phyloP scores from a whole-genome alignment of 345 rosid genomes.

The Trapa incisa region DNA sequence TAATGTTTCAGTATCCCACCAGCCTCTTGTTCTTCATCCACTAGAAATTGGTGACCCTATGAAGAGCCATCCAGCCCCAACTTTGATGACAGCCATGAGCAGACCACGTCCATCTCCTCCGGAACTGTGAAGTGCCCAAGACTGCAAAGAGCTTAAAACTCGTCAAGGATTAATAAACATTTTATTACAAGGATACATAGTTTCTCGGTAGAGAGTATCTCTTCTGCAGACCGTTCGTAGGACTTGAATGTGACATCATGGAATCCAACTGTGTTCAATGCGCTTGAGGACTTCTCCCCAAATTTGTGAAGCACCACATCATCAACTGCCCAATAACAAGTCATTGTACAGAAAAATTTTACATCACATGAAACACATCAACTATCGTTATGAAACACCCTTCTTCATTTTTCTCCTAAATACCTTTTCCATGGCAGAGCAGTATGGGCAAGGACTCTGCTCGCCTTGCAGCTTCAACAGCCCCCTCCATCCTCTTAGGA shows the following conservation, averaged over 20 bases:
- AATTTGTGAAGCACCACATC: conserved; percentile 79
- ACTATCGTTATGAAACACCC: too few relatives aligned
- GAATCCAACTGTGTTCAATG: conserved; percentile 52
- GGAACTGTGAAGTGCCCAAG: conserved; percentile 91
- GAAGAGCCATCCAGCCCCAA: conserved; percentile 47
- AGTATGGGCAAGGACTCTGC: conserved; percentile 73
- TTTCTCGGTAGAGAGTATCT: background rate
- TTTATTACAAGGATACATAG: background rate
- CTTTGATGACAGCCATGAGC: conserved; percentile 60
- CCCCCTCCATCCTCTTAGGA: conserved; percentile 39
- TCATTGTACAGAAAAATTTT: background rate
- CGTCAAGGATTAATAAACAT: background rate
- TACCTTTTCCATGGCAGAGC: conserved; percentile 84
- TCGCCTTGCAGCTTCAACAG: conserved; percentile 41
- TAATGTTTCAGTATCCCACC: background rate
- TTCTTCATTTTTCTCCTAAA: background rate
- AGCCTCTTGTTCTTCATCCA: background rate
- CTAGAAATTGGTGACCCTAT: background rate
- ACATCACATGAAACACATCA: background rate
- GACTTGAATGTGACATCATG: conserved; percentile 58
- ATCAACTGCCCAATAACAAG: conserved; percentile 42
- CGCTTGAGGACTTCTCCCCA: conserved; percentile 74
- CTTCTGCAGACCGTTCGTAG: conserved; percentile 43
- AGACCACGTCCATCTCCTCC: conserved; percentile 76
- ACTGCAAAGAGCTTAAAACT: conserved; percentile 16